Base-by-base conservation (phyloP, 2,329 filamentous ascomycete genomes). In the Zalaria obscura region DNA sequence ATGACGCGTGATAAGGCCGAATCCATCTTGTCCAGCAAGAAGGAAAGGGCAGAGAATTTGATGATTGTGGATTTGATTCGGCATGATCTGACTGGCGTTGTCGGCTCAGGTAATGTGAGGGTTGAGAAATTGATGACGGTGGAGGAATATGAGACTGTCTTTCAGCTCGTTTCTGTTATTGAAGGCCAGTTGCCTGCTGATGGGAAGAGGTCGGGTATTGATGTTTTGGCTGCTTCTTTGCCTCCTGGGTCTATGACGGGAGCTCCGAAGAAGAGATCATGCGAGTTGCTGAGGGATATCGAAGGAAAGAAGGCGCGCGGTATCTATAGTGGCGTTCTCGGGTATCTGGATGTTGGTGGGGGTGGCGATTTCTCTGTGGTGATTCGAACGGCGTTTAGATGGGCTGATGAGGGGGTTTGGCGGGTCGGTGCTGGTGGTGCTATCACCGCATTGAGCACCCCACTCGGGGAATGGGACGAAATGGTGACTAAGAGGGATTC, bases 61-160 rank as follows among this genome's bases (percentile, higher is more conserved):
- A 96, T 96, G 91, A 95, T 96, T 52, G 88, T 94, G 2, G 89
- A 96, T 59, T 70, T 96, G 1, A 91, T 95, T n/a, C 76, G 89
- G 0, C 89, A 96, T 55, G 89, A 96, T 59, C 68, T 96, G 8
- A 83, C 93, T 59, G 77, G 80, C n/a, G 78, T 93, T 5, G 85
- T 81, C 46, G 84, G 83, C 4, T 73, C 81, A 1, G 79, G 78
- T 0, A 73, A 75, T 44, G 86, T 95, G 1, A 59, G 65, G 4
- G 86, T 94, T 1, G 76, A 79, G 9, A 80, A 86, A 42, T 66
- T 95, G 25, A 82, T 95, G 65, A 74, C 78, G 44, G 82, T 96
- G 1, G 88, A 95, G 60, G 87, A 94, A 56, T 93, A 94, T 56
- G 80, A 83, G 37, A 88, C 79, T 25, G 85, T 96, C 1, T 95